A percentile compares a stretch with the other conserved stretches of the same genome.
phyloP scores from a whole-genome alignment of 441 rosid genomes.

The Hura crepitans region DNA sequence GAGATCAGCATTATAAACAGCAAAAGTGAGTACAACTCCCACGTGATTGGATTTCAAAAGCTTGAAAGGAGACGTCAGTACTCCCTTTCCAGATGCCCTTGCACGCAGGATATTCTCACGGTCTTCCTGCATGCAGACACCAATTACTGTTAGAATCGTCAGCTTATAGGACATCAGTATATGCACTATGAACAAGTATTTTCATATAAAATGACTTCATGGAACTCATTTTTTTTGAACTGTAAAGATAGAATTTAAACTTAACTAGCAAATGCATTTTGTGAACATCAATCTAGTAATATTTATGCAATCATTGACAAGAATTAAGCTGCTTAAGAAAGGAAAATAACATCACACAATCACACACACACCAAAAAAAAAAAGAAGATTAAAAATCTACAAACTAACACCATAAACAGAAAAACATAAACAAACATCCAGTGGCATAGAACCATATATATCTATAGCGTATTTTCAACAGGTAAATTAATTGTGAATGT shows the following conservation, averaged over 20 bases:
- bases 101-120: slow-evolving; percentile 91
- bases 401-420: not conserved
- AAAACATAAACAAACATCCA: too few relatives aligned
- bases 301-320: not conserved
- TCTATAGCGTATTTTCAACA: too few relatives aligned
- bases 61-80: slow-evolving; percentile 90
- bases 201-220: slow-evolving; percentile 9
- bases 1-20: slow-evolving; percentile 65
- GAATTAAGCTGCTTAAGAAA: not conserved
- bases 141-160: slow-evolving; percentile 19
- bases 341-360: not conserved
- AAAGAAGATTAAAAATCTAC: too few relatives aligned
- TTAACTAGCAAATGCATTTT: not conserved
- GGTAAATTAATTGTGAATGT: too few relatives aligned
- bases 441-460: not conserved
- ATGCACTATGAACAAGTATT: slow-evolving; percentile 6
- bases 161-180: slow-evolving; percentile 12
- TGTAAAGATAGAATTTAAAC: not conserved
- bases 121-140: slow-evolving; percentile 60
- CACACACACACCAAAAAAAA: not conserved
- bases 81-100: slow-evolving; percentile 94
- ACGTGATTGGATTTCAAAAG: slow-evolving; percentile 86
- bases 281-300: not conserved
- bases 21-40: slow-evolving; percentile 92
- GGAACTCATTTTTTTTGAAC: not conserved